A percentile compares a stretch with the other conserved stretches of the same genome.
Conservation (phyloP, 441 rosid genomes). For the Adansonia gregorii region DNA sequence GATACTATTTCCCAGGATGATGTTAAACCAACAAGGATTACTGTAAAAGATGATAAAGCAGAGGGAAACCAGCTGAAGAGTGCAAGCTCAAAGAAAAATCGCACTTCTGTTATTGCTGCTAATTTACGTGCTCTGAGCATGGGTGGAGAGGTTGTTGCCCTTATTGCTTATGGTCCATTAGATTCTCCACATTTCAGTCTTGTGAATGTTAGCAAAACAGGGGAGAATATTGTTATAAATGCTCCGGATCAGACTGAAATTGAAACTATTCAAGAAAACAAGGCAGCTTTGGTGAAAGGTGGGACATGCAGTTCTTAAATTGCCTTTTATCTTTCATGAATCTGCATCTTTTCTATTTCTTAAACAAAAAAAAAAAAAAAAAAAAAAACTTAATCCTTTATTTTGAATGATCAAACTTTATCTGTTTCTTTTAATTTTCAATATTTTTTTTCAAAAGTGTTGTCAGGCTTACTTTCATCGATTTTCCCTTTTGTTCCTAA, state of each 20-base stretch:
- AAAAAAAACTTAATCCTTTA: not conserved
- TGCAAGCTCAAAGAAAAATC: slow-evolving; percentile 38
- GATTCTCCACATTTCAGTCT: slow-evolving; percentile 43
- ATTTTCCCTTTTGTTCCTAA: not conserved
- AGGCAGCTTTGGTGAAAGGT: slow-evolving; percentile 35
- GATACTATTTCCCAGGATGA: slow-evolving; percentile 35
- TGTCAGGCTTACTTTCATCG: no score
- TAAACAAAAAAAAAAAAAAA: not conserved
- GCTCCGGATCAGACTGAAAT: slow-evolving; percentile 30
- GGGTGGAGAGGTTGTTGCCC: slow-evolving; percentile 28
- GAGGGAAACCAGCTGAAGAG: slow-evolving; percentile 30
- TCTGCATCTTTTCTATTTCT: slow-evolving; percentile 10
- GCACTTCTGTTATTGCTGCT: slow-evolving; percentile 39
- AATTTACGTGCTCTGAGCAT: slow-evolving; percentile 35
- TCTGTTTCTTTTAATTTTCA: not conserved
- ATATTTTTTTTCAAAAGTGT: not conserved
- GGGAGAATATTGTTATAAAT: slow-evolving; percentile 42
- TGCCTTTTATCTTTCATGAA: not conserved
- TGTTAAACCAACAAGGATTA: slow-evolving; percentile 41
- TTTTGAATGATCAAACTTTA: not conserved
- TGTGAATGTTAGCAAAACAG: slow-evolving; percentile 35
- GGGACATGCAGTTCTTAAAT: not conserved
- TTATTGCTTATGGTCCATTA: slow-evolving; percentile 42
- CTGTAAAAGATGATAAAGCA: slow-evolving; percentile 34
- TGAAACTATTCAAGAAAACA: slow-evolving; percentile 26